Percentiles rank a stretch among this genome's conserved stretches.
Conservation (phyloP, 495 filamentous ascomycete species). For the Beverwykella pulmonaria region DNA sequence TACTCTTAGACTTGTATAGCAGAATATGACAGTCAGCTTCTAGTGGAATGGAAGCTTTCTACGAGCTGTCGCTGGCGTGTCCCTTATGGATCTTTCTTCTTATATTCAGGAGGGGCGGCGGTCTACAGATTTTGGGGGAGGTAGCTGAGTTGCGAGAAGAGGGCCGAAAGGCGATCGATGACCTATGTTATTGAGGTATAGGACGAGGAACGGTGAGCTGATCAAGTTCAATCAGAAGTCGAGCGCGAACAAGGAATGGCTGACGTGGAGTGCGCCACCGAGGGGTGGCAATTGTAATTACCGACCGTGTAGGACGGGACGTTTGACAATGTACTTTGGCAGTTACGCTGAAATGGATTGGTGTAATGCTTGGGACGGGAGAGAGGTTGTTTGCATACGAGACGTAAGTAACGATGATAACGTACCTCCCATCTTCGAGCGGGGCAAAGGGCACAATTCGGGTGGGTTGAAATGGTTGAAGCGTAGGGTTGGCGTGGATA, state of each 20-base stretch:
- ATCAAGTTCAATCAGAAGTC: too few species aligned
- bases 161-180: neutral
- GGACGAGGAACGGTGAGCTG: too few species aligned
- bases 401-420: neutral
- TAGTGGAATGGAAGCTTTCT: neutral
- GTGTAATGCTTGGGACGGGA: neutral
- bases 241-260: neutral
- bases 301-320: neutral
- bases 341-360: neutral
- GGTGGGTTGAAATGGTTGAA: neutral
- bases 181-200: too few species aligned
- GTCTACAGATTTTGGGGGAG: neutral
- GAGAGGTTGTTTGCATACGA: neutral
- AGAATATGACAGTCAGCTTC: neutral
- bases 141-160: neutral
- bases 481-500: neutral
- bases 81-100: slow-evolving; percentile 9
- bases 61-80: neutral
- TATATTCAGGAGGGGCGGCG: neutral
- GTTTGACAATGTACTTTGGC: neutral
- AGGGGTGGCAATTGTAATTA: neutral
- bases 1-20: neutral
- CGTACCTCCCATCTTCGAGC: neutral
- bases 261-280: neutral
- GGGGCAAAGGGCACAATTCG: neutral